Percentiles rank a stretch among this genome's conserved stretches.
Evolutionary conservation across 2,329 filamentous ascomycete genomes (phyloP).

Genomic region (Hymenoscyphus salicellus): DNA sequence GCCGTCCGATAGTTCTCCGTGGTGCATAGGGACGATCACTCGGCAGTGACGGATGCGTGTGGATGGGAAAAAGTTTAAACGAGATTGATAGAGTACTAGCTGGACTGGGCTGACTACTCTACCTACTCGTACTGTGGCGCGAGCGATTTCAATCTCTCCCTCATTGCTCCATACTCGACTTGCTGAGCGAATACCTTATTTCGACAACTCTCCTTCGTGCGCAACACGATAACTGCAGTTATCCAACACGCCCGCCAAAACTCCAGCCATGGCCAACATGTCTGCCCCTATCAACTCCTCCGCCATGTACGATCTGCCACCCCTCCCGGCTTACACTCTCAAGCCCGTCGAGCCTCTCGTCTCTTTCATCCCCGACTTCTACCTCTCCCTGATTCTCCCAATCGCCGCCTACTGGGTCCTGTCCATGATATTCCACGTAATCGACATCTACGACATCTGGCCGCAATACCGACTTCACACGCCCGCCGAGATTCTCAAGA

Average conservation of each 20-base stretch:
- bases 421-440: slow-evolving; percentile 75
- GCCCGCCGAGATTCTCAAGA: slow-evolving; percentile 79
- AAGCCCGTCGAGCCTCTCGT: slow-evolving; percentile 68
- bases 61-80: slow-evolving; percentile 26
- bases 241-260: not conserved
- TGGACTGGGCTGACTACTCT: slow-evolving; percentile 11
- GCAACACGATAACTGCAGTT: slow-evolving; percentile 36
- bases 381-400: slow-evolving; percentile 71
- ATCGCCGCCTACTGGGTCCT: slow-evolving; percentile 84
- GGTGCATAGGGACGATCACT: not conserved
- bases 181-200: not conserved
- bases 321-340: slow-evolving; percentile 78
- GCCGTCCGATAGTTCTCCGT: not conserved
- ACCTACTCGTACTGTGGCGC: not conserved
- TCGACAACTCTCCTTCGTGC: slow-evolving; percentile 32
- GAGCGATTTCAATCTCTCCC: not conserved
- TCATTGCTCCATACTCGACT: not conserved
- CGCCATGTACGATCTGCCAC: slow-evolving; percentile 64
- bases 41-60: slow-evolving; percentile 16
- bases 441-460: slow-evolving; percentile 83
- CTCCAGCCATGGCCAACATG: slow-evolving; percentile 44
- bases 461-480: slow-evolving; percentile 93
- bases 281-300: slow-evolving; percentile 36
- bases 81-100: slow-evolving; percentile 26
- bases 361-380: slow-evolving; percentile 75